Evolutionary conservation across 2,329 filamentous ascomycete species (phyloP).

Genomic region (Paraphaeosphaeria minitans): DNA sequence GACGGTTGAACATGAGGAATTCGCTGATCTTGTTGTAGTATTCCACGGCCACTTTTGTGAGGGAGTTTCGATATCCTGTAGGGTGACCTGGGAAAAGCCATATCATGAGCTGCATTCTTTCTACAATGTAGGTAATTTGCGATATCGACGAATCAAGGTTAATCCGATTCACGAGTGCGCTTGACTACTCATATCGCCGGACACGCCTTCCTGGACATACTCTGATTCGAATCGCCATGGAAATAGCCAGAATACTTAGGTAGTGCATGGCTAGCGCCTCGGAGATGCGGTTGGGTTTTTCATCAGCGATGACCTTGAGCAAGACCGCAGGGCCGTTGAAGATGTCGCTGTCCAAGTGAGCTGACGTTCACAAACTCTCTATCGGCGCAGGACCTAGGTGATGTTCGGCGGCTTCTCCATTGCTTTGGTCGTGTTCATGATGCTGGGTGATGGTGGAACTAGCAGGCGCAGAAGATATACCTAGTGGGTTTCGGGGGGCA

Average conservation of each 20-base stretch:
- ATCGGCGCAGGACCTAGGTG: not conserved
- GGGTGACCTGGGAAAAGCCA: too few species aligned
- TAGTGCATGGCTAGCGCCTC: constrained; percentile 15
- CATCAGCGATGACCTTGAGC: constrained; percentile 13
- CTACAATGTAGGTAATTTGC: not conserved
- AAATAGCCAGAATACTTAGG: constrained; percentile 23
- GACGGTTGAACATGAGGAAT: too few species aligned
- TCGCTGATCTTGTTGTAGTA: too few species aligned
- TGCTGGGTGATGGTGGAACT: too few species aligned
- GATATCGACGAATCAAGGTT: not conserved
- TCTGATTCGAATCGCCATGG: constrained; percentile 12
- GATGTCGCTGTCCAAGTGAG: not conserved
- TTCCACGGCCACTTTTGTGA: too few species aligned
- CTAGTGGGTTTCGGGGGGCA: too few species aligned
- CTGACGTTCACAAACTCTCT: not conserved
- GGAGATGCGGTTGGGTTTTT: constrained; percentile 12
- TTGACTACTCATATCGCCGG: constrained; percentile 11
- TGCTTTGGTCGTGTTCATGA: not conserved
- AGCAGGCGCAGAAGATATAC: too few species aligned
- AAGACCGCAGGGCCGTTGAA: not conserved
- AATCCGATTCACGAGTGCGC: too few species aligned
- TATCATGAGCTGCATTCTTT: too few species aligned
- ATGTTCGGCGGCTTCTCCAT: not conserved
- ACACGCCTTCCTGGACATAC: constrained; percentile 10
- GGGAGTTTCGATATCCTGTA: too few species aligned